Percentiles rank a stretch among this genome's conserved stretches.
Evolutionary conservation across 805 yeast species (phyloP).

Genomic region (Yarrowia phangngaensis): DNA sequence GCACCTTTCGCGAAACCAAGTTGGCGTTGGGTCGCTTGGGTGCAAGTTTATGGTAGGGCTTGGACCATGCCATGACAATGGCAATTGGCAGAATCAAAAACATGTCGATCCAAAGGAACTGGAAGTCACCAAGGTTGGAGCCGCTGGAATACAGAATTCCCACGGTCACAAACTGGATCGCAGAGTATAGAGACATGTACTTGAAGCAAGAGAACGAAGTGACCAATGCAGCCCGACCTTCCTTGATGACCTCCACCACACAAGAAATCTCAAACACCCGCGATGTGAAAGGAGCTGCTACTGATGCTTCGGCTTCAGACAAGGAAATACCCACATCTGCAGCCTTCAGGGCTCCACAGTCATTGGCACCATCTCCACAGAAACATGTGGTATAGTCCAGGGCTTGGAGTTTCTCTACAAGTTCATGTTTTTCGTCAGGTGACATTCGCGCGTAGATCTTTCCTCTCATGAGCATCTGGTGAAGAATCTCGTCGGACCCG

Average conservation of each 20-base stretch:
- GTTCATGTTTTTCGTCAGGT: constrained; percentile 96
- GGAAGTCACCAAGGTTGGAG: constrained; percentile 93
- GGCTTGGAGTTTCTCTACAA: constrained; percentile 79
- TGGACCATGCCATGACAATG: constrained; percentile 94
- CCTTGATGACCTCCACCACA: constrained; percentile 83
- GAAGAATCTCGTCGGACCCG: constrained; percentile 44
- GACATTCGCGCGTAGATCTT: constrained; percentile 94
- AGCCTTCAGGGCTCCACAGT: constrained; percentile 96
- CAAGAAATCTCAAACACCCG: constrained; percentile 86
- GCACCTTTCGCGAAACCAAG: constrained; percentile 79
- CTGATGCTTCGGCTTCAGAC: constrained; percentile 97
- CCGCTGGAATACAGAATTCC: constrained; percentile 82
- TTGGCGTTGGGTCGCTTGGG: constrained; percentile 89
- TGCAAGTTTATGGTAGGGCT: constrained; percentile 59
- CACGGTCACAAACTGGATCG: constrained; percentile 89
- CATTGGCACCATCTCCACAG: constrained; percentile 99
- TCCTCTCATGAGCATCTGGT: constrained; percentile 64
- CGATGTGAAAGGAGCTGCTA: constrained; percentile 97
- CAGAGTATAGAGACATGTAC: constrained; percentile 95
- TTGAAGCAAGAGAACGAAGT: constrained; percentile 96
- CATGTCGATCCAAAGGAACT: constrained; percentile 89
- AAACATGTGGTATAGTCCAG: constrained; percentile 92
- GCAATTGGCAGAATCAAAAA: constrained; percentile 91
- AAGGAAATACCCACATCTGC: constrained; percentile 96
- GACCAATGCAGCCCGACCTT: constrained; percentile 91